A percentile compares a stretch with the other conserved stretches of the same genome.
These are phyloP conservation scores for Trifolium repens DNA, from an alignment of 306 rosid species.

Conservation along the genomic window DNA sequence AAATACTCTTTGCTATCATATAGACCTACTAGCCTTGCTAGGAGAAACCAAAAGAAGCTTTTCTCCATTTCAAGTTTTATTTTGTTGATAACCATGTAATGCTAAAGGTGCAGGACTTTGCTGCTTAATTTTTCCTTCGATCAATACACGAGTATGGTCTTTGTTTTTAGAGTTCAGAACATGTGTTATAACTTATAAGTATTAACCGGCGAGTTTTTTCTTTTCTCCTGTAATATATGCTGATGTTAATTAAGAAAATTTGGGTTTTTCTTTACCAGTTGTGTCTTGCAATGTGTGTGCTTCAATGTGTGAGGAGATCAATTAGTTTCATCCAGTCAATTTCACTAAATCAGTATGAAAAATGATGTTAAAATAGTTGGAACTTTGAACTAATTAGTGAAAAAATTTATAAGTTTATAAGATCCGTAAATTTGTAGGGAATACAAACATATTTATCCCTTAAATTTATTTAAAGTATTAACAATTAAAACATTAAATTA, in stretches of 20 bases:
- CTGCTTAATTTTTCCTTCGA: slow-evolving; percentile 46
- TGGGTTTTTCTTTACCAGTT: slow-evolving; percentile 26
- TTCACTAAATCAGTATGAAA: no score
- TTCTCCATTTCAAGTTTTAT: slow-evolving; percentile 15
- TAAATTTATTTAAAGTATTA: no score
- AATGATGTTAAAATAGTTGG: no score
- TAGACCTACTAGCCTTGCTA: slow-evolving; percentile 11
- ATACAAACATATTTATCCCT: no score
- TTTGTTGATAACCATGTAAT: slow-evolving; percentile 43
- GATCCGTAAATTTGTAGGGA: no score
- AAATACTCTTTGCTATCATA: not conserved
- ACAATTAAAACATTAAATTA: no score
- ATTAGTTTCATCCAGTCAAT: no score
- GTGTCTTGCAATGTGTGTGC: slow-evolving; percentile 9
- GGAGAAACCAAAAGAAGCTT: slow-evolving; percentile 33
- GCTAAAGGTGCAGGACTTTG: slow-evolving; percentile 50
- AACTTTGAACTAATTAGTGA: no score
- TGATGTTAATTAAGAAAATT: slow-evolving; percentile 27
- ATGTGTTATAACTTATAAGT: slow-evolving; percentile 36
- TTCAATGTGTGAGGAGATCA: not conserved
- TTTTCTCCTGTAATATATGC: slow-evolving; percentile 43
- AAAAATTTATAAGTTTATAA: no score
- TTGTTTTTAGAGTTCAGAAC: slow-evolving; percentile 47
- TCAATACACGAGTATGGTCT: slow-evolving; percentile 35
- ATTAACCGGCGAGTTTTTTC: slow-evolving; percentile 38